Evolutionary conservation across 225 moss, liverwort and hornwort genomes (phyloP).

Genomic region (Asterella californica): DNA sequence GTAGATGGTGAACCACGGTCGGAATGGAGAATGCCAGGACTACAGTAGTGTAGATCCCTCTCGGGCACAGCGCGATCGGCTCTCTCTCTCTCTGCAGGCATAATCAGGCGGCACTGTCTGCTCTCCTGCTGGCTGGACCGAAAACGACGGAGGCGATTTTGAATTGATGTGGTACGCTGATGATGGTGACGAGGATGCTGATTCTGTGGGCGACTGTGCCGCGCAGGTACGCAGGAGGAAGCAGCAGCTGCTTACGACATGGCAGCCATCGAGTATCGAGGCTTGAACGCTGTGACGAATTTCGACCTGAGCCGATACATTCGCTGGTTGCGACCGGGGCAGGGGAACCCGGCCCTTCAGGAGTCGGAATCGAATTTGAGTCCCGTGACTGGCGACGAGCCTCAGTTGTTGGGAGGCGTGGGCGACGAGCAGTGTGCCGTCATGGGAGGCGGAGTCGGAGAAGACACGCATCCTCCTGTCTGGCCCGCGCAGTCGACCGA

Average conservation of each 20-base stretch:
- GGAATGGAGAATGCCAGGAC: too few species aligned
- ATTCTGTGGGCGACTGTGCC: not conserved
- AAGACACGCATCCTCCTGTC: slow-evolving; percentile 38
- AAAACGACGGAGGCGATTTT: not conserved
- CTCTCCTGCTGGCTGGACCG: not conserved
- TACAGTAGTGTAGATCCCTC: too few species aligned
- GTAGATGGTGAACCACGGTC: not conserved
- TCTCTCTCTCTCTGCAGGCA: not conserved
- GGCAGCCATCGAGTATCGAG: slow-evolving; percentile 75
- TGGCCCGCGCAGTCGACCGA: slow-evolving; percentile 72
- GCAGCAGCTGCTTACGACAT: slow-evolving; percentile 58
- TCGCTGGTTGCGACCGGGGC: slow-evolving; percentile 72
- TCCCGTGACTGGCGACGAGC: slow-evolving; percentile 43
- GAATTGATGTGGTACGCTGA: too few species aligned
- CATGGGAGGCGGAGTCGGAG: not conserved
- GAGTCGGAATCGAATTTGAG: slow-evolving; percentile 30
- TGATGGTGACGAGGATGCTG: not conserved
- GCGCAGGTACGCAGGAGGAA: slow-evolving; percentile 66
- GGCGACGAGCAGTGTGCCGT: slow-evolving; percentile 39
- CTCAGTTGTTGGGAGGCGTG: slow-evolving; percentile 27
- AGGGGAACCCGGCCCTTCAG: slow-evolving; percentile 21
- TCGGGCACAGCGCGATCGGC: too few species aligned
- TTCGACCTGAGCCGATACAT: slow-evolving; percentile 73
- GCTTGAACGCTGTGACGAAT: slow-evolving; percentile 56
- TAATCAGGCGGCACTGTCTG: not conserved